Conservation (phyloP, 179 eudicot species). For the Beta corolliflora region DNA sequence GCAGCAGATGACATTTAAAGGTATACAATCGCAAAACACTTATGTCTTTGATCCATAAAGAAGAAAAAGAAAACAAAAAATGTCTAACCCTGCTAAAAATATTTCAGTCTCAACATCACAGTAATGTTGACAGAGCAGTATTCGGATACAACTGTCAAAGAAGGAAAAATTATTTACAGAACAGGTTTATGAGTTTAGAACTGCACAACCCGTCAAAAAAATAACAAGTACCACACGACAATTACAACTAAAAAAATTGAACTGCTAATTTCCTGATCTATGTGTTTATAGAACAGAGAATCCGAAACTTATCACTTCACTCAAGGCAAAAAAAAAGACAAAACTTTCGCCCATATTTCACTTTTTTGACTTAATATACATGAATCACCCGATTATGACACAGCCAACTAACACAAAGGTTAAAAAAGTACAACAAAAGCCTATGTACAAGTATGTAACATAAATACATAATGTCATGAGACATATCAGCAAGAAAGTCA, state of each 20-base stretch:
- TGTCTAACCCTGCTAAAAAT: no score
- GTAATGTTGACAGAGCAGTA: no score
- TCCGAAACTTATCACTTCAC: conserved; percentile 20
- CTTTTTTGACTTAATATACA: conserved; percentile 20
- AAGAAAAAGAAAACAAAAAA: no score
- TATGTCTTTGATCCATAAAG: no score
- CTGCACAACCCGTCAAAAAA: background rate
- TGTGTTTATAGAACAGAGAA: background rate
- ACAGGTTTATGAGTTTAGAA: background rate
- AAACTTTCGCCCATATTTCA: background rate
- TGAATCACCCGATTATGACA: conserved; percentile 5
- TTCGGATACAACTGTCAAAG: background rate
- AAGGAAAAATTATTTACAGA: background rate
- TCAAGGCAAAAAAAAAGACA: background rate
- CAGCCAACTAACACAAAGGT: conserved; percentile 11
- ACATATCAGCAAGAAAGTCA: background rate
- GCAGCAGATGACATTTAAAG: background rate
- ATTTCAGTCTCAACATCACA: no score
- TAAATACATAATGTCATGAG: background rate
- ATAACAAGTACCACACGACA: background rate
- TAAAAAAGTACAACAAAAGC: background rate
- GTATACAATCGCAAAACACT: background rate
- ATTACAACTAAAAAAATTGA: no score
- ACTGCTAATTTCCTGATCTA: background rate
- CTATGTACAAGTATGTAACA: conserved; percentile 32